Evolutionary conservation across 805 yeast genomes (phyloP), one percentile per base, ranked within the genome.

Genomic region (Barnettozyma salicaria): DNA sequence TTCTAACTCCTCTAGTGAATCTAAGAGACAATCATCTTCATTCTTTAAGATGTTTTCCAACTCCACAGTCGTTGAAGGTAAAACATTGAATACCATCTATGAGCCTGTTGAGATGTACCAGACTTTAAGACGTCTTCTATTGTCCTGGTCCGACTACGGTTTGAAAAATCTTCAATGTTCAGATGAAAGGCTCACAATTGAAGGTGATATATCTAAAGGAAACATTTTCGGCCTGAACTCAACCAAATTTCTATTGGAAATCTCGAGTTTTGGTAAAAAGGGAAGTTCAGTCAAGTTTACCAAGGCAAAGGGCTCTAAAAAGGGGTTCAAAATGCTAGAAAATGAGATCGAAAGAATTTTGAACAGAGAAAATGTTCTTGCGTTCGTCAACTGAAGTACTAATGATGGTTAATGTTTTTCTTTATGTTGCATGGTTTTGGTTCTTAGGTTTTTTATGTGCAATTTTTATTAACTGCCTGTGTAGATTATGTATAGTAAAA

Each of bases 91-190:
- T 13, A 55, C 54, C 7, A 59, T 64, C 7, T 49, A 58, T 30
- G 57, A 47, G 25, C 54, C 62, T 40, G 70, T 63, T 19, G 86
- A 81, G 53, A 68, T 81, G 68, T 70, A 73, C 42, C 74, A 75
- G 30, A 86, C 87, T 3, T 60, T 82, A 48, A 70, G 64, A 53
- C 74, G 82, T 30, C 67, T 82, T 38, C 61, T 82, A 45, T 64
- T 59, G 30, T 76, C 80, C 13, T 82, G 92, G 92, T 70, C 75
- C 11, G 75, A 72, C 42, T 80, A 80, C 49, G 90, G 92, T 7
- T 59, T 82, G 49, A 74, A 71, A 46, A 69, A 75, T 42, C 65
- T 82, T 41, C 62, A 59, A 26, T 59, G 72, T 31, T 70, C 70
- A 46, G 62, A 65, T 16, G 57, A 62, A 4, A 56, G 62, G 6